Percentiles rank a stretch among this genome's conserved stretches.
Conservation (phyloP, 768 basidiomycete species). For the Agaricus sinodeliciosus region DNA sequence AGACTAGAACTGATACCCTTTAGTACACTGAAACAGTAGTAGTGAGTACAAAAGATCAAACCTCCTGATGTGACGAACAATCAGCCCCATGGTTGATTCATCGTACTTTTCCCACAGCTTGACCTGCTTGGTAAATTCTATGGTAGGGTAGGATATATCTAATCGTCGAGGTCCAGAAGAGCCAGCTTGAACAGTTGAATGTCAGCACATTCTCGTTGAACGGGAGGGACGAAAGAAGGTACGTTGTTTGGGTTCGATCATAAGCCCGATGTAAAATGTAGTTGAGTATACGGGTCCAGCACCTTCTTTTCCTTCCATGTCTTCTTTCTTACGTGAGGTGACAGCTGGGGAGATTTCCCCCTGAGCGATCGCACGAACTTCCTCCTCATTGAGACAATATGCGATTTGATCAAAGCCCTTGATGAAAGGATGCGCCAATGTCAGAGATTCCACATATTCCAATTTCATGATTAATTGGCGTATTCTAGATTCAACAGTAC, state of each 20-base stretch:
- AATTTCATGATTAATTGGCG: slow-evolving; percentile 97
- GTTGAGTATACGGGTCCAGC: slow-evolving; percentile 84
- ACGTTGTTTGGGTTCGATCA: slow-evolving; percentile 89
- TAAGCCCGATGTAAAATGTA: slow-evolving; percentile 95
- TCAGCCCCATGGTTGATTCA: slow-evolving; percentile 87
- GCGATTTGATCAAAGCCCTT: slow-evolving; percentile 88
- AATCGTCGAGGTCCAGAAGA: slow-evolving; percentile 73
- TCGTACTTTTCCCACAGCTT: slow-evolving; percentile 96
- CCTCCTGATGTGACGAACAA: slow-evolving; percentile 92
- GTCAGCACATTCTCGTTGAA: slow-evolving; percentile 7
- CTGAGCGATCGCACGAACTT: slow-evolving; percentile 82
- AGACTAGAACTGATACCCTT: slow-evolving; percentile 48
- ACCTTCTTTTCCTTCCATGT: slow-evolving; percentile 70
- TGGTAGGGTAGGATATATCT: slow-evolving; percentile 96
- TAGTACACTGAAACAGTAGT: background rate
- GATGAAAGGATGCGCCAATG: slow-evolving; percentile 90
- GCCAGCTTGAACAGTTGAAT: slow-evolving; percentile 45
- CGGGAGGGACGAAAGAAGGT: slow-evolving; percentile 14
- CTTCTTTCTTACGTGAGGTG: slow-evolving; percentile 67
- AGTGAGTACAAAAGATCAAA: slow-evolving; percentile 20
- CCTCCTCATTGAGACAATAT: slow-evolving; percentile 80
- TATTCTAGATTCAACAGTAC: slow-evolving; percentile 96
- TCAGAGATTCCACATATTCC: slow-evolving; percentile 89
- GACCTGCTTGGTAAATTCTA: slow-evolving; percentile 89
- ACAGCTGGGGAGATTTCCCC: slow-evolving; percentile 78